Conservation (phyloP, 164 flowering plant species). For the Vitis amurensis region DNA sequence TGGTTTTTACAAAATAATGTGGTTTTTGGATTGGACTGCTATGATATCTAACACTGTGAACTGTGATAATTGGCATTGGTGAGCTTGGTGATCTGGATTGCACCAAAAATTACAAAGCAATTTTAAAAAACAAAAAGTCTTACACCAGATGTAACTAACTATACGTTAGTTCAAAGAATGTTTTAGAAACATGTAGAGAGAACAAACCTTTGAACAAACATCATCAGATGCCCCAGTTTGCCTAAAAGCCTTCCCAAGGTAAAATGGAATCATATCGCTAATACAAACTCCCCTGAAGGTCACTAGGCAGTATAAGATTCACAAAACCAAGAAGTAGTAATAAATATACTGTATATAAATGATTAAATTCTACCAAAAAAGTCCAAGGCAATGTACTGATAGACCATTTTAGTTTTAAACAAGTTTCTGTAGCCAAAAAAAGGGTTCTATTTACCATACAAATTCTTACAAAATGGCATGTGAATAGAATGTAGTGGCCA, state of each 20-base stretch:
- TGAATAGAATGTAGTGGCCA: constrained; percentile 2
- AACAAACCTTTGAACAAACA: constrained; percentile 71
- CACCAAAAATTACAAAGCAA: too few species aligned
- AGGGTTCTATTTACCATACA: background rate
- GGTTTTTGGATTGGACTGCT: too few species aligned
- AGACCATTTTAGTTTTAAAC: background rate
- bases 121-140: too few species aligned
- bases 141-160: too few species aligned
- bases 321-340: too few species aligned
- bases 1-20: too few species aligned
- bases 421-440: background rate
- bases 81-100: too few species aligned
- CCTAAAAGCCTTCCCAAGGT: constrained; percentile 73
- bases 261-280: constrained; percentile 85
- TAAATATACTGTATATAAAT: too few species aligned
- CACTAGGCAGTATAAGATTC: constrained; percentile 8
- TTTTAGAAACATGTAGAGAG: background rate
- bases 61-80: too few species aligned
- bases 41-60: too few species aligned
- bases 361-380: background rate
- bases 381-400: constrained; percentile 1
- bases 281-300: constrained; percentile 80
- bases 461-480: background rate
- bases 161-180: too few species aligned
- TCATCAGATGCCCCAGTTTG: constrained; percentile 67